Conservation (phyloP, 352 stramenopile genomes). For the Phytophthora crassamura region DNA sequence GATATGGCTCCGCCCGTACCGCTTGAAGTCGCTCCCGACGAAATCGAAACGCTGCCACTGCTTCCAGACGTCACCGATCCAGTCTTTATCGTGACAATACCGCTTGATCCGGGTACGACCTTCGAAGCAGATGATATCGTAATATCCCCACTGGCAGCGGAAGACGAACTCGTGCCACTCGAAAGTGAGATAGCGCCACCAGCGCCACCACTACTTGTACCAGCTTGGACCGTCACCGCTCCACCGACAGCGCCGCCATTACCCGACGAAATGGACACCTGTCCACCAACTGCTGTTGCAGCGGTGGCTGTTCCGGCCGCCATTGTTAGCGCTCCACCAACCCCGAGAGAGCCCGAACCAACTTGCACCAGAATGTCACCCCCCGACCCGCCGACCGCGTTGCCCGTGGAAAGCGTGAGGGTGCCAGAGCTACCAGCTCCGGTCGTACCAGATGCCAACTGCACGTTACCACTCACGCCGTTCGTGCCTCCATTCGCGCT, state of each 20-base stretch:
- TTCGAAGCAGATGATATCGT: conserved; percentile 43
- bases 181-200: conserved; percentile 46
- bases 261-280: conserved; percentile 38
- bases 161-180: conserved; percentile 45
- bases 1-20: conserved; percentile 39
- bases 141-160: conserved; percentile 40
- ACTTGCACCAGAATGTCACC: conserved; percentile 55
- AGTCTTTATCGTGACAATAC: conserved; percentile 37
- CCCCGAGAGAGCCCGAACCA: conserved; percentile 49
- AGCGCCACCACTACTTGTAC: conserved; percentile 28
- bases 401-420: conserved; percentile 51
- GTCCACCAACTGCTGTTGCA: conserved; percentile 30
- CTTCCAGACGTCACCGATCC: conserved; percentile 38
- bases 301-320: conserved; percentile 38
- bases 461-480: conserved; percentile 62
- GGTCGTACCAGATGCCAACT: conserved; percentile 47
- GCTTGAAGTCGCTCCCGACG: conserved; percentile 36
- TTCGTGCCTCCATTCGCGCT: conserved; percentile 37
- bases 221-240: conserved; percentile 32
- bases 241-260: conserved; percentile 43
- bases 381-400: conserved; percentile 49
- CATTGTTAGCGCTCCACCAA: conserved; percentile 48
- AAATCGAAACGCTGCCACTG: conserved; percentile 45
- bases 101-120: conserved; percentile 37
- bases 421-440: conserved; percentile 56